Conservation (phyloP, 169 alveolate species). For the Fabrea salina region DNA sequence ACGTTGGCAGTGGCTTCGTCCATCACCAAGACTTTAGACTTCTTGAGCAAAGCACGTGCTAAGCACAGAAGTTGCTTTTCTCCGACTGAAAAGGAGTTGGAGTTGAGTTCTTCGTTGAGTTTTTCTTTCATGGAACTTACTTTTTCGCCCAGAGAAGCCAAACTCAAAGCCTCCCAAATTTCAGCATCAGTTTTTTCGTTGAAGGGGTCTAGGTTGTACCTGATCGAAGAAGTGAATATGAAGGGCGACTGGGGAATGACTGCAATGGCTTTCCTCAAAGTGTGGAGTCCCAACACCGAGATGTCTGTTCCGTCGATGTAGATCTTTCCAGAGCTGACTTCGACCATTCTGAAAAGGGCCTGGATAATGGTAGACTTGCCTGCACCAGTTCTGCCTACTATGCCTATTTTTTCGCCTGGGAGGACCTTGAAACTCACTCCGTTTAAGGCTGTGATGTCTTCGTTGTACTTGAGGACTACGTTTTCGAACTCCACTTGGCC, state of each 20-base stretch:
- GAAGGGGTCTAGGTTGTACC: slow-evolving; percentile 78
- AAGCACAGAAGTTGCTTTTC: slow-evolving; percentile 63
- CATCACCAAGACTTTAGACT: slow-evolving; percentile 68
- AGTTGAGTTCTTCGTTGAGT: slow-evolving; percentile 41
- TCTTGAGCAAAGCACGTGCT: slow-evolving; percentile 67
- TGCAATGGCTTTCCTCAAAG: slow-evolving; percentile 53
- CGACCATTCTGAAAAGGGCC: slow-evolving; percentile 59
- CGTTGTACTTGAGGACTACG: slow-evolving; percentile 51
- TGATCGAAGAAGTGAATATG: slow-evolving; percentile 71
- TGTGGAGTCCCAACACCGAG: background rate
- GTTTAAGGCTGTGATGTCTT: slow-evolving; percentile 41
- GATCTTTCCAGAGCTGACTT: slow-evolving; percentile 76
- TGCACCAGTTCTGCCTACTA: slow-evolving; percentile 86
- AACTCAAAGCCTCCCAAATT: background rate
- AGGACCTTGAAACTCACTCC: slow-evolving; percentile 47
- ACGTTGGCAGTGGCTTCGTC: slow-evolving; percentile 86
- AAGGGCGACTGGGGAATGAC: slow-evolving; percentile 84
- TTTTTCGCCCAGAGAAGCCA: background rate
- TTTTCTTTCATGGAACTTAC: background rate
- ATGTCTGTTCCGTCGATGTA: slow-evolving; percentile 69
- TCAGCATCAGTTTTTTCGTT: slow-evolving; percentile 45
- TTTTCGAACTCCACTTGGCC: slow-evolving; percentile 51
- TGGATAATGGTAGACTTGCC: slow-evolving; percentile 78
- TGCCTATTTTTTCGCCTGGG: slow-evolving; percentile 74
- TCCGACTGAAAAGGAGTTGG: slow-evolving; percentile 51